phyloP scores from a whole-genome alignment of 495 filamentous ascomycete species.

The Annulohypoxylon nitens region DNA sequence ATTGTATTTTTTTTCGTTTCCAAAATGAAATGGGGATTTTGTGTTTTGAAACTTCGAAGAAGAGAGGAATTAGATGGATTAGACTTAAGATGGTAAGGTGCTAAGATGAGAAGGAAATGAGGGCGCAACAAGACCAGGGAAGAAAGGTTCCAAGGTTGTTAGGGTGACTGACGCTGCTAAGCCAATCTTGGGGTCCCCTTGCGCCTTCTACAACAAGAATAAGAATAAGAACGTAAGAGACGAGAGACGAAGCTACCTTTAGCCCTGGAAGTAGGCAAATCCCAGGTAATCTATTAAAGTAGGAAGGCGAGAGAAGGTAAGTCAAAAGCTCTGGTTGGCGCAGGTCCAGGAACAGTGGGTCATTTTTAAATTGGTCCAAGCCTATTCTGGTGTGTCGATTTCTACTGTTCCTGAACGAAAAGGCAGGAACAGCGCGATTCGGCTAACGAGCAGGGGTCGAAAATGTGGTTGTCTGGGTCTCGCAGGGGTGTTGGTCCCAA shows the following conservation, averaged over 20 bases:
- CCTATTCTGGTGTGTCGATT: conserved; percentile 40
- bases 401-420: conserved; percentile 39
- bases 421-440: conserved; percentile 46
- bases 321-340: conserved; percentile 36
- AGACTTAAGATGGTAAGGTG: conserved; percentile 5
- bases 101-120: conserved; percentile 33
- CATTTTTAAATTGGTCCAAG: conserved; percentile 45
- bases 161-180: conserved; percentile 44
- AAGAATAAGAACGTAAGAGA: not conserved
- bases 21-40: conserved; percentile 29
- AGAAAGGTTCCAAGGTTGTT: conserved; percentile 34
- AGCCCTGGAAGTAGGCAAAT: conserved; percentile 6
- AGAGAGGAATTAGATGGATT: conserved; percentile 35
- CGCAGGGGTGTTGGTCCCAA: conserved; percentile 36
- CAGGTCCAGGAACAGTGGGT: conserved; percentile 36
- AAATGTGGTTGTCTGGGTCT: conserved; percentile 44
- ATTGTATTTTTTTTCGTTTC: conserved; percentile 25
- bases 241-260: conserved; percentile 34
- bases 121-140: conserved; percentile 26
- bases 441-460: conserved; percentile 38
- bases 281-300: conserved; percentile 26
- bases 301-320: conserved; percentile 24
- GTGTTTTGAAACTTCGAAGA: conserved; percentile 15
- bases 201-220: conserved; percentile 38
- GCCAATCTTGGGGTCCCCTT: conserved; percentile 45